Percentiles rank a stretch among this genome's conserved stretches.
Evolutionary conservation across 768 basidiomycete species (phyloP).

Genomic region (Mycena filopes): DNA sequence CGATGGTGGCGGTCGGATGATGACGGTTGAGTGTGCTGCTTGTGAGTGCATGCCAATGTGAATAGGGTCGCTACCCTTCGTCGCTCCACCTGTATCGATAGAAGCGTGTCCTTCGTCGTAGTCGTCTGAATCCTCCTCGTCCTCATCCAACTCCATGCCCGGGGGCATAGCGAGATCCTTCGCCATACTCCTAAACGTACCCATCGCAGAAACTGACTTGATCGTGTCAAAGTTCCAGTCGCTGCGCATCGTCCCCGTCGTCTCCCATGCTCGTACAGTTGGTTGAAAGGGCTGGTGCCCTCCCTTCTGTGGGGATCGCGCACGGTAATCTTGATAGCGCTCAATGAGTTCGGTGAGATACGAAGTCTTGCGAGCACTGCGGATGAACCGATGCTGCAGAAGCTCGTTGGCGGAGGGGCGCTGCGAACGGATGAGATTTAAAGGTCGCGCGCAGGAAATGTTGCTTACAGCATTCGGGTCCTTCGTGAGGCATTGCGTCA

Average conservation of each 20-base stretch:
- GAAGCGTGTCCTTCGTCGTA: constrained; percentile 52
- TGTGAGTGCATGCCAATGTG: constrained; percentile 54
- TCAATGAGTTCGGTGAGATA: constrained; percentile 90
- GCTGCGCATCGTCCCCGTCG: constrained; percentile 80
- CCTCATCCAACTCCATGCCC: constrained; percentile 64
- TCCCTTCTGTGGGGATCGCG: constrained; percentile 68
- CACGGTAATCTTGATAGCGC: constrained; percentile 82
- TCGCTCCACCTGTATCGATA: constrained; percentile 70
- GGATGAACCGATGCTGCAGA: constrained; percentile 93
- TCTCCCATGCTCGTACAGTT: constrained; percentile 75
- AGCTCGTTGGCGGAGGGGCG: constrained; percentile 93
- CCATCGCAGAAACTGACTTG: constrained; percentile 77
- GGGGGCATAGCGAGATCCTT: constrained; percentile 69
- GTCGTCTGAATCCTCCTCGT: constrained; percentile 57
- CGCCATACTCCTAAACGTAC: constrained; percentile 78
- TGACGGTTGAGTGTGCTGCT: constrained; percentile 76
- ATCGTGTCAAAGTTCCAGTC: constrained; percentile 98
- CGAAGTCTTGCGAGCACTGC: constrained; percentile 82
- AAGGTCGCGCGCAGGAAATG: constrained; percentile 2
- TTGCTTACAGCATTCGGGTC: constrained; percentile 78
- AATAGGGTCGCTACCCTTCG: constrained; percentile 70
- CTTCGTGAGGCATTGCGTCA: constrained; percentile 90
- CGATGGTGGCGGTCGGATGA: constrained; percentile 57
- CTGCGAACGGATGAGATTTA: constrained; percentile 52
- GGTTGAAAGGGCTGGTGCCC: constrained; percentile 62